Evolutionary conservation across 2,329 filamentous ascomycete genomes (phyloP).

Genomic region (Fusarium buharicum): DNA sequence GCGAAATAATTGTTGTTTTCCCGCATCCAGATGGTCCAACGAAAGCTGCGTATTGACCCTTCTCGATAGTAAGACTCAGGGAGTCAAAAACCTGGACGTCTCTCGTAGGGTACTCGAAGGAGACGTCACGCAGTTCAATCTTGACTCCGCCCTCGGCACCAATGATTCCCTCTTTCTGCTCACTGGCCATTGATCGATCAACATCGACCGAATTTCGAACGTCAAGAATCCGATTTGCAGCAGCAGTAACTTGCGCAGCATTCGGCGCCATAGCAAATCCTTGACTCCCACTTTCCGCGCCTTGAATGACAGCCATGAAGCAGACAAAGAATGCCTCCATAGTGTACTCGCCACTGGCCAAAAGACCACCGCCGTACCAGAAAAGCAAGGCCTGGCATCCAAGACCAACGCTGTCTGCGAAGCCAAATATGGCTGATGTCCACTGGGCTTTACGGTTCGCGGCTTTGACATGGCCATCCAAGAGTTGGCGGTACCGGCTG

Average conservation of each 20-base stretch:
- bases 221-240: conserved; percentile 47
- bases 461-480: conserved; percentile 49
- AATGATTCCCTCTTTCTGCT: conserved; percentile 42
- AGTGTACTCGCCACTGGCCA: conserved; percentile 47
- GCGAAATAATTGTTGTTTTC: conserved; percentile 75
- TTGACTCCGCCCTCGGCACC: conserved; percentile 60
- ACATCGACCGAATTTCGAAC: conserved; percentile 21
- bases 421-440: conserved; percentile 49
- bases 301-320: conserved; percentile 63
- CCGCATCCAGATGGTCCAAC: conserved; percentile 77
- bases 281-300: conserved; percentile 55
- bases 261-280: conserved; percentile 30
- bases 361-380: conserved; percentile 56
- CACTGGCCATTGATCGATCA: background rate
- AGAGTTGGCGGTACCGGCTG: conserved; percentile 50
- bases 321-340: conserved; percentile 63
- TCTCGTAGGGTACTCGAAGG: conserved; percentile 70
- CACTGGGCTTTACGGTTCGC: conserved; percentile 49
- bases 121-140: conserved; percentile 65
- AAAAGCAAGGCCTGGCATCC: conserved; percentile 63
- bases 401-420: conserved; percentile 52
- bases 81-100: conserved; percentile 66
- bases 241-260: conserved; percentile 34
- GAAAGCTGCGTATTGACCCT: conserved; percentile 75
- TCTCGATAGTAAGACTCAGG: conserved; percentile 71